Evolutionary conservation across 208 protist species (phyloP).

Genomic region (Acanthamoeba triangularis): DNA sequence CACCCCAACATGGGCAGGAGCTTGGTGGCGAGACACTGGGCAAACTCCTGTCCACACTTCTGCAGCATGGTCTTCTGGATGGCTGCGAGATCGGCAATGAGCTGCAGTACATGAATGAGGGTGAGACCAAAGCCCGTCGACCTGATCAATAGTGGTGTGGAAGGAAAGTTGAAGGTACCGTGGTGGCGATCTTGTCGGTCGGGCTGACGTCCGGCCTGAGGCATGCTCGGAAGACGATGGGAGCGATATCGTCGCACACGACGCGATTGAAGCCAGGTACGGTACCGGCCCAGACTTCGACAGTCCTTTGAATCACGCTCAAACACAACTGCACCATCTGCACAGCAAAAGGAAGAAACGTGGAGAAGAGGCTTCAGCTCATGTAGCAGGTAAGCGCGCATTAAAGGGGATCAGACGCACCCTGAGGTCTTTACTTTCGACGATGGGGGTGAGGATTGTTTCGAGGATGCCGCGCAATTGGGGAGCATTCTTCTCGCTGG

Average conservation of each 20-base stretch:
- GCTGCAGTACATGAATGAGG: background rate
- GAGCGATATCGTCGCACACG: conserved; percentile 53
- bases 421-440: conserved; percentile 13
- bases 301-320: conserved; percentile 9
- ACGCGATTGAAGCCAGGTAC: conserved; percentile 58
- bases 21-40: conserved; percentile 28
- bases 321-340: conserved; percentile 71
- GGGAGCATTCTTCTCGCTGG: conserved; percentile 56
- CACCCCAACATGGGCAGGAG: conserved; percentile 42
- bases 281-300: conserved; percentile 54
- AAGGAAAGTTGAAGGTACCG: conserved; percentile 39
- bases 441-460: background rate
- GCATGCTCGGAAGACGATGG: conserved; percentile 5
- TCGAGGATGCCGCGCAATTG: conserved; percentile 45
- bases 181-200: conserved; percentile 1
- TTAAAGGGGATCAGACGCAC: background rate
- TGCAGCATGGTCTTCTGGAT: conserved; percentile 65
- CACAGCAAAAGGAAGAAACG: background rate
- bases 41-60: conserved; percentile 62
- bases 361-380: too few species aligned
- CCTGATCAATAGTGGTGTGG: background rate
- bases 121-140: background rate
- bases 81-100: conserved; percentile 1
- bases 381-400: too few species aligned
- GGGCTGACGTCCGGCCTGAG: conserved; percentile 32